Evolutionary conservation across 2,329 filamentous ascomycete genomes (phyloP).

Genomic region (Akanthomyces lecanii): DNA sequence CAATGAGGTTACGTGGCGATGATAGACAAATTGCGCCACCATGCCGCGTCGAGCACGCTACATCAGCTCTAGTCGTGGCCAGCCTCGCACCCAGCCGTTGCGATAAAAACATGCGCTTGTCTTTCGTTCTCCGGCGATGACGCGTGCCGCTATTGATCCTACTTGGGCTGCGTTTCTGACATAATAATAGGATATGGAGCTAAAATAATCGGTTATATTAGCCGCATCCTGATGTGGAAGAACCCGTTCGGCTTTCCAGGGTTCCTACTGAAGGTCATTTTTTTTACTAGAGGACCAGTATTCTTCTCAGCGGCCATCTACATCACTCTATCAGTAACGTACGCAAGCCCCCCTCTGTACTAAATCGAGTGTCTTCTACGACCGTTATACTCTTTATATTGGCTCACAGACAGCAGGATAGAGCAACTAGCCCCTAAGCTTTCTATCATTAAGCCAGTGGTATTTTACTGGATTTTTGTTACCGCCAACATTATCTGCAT

Average conservation of each 20-base stretch:
- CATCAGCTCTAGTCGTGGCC: no score
- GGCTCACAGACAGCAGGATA: slow-evolving; percentile 28
- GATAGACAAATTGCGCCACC: no score
- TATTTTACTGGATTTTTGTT: slow-evolving; percentile 45
- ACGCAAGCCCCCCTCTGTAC: not conserved
- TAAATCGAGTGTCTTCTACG: slow-evolving; percentile 14
- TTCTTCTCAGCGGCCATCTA: slow-evolving; percentile 59
- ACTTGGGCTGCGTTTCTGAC: not conserved
- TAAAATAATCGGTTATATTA: slow-evolving; percentile 59
- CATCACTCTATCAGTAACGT: slow-evolving; percentile 49
- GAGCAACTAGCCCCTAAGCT: slow-evolving; percentile 35
- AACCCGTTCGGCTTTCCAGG: slow-evolving; percentile 55
- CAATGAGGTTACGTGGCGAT: no score
- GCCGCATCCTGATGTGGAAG: slow-evolving; percentile 50
- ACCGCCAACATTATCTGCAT: slow-evolving; percentile 53
- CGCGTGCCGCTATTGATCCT: no score
- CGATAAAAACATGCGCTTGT: no score
- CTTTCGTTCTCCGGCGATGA: no score
- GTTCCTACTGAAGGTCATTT: slow-evolving; percentile 59
- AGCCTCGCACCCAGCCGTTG: no score
- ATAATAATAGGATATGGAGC: slow-evolving; percentile 52
- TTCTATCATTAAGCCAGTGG: slow-evolving; percentile 37
- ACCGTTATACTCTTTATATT: not conserved
- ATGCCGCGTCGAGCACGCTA: no score
- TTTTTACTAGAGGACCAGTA: slow-evolving; percentile 38